phyloP scores from a whole-genome alignment of 768 basidiomycete genomes.

The Filobasidium floriforme region DNA sequence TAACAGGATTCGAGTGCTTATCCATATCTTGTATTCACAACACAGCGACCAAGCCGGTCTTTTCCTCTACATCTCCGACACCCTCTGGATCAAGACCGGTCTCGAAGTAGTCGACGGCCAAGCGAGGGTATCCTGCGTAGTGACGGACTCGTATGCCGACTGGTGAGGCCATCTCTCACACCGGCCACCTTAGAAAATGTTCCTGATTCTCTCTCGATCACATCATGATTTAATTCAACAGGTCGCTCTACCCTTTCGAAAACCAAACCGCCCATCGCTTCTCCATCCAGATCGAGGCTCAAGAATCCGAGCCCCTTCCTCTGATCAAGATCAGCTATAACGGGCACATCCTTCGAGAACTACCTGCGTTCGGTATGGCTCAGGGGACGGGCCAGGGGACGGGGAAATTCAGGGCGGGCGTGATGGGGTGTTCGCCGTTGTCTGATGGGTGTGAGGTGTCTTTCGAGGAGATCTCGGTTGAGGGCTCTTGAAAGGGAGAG shows the following conservation, averaged over 20 bases:
- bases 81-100: background rate
- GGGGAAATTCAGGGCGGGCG: background rate
- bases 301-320: background rate
- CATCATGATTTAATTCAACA: background rate
- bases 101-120: background rate
- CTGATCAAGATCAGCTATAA: background rate
- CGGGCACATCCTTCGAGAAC: background rate
- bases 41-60: background rate
- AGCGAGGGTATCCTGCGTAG: background rate
- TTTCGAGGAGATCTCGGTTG: background rate
- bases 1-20: background rate
- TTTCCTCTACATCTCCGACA: slow-evolving; percentile 1
- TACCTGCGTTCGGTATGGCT: background rate
- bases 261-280: background rate
- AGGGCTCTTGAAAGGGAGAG: no score
- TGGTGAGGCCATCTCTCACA: background rate
- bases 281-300: background rate
- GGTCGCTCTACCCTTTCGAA: background rate
- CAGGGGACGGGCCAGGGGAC: background rate
- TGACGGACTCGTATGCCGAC: background rate
- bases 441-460: background rate
- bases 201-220: background rate
- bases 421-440: background rate
- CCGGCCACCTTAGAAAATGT: background rate
- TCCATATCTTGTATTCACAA: no score